Evolutionary conservation across 2,329 filamentous ascomycete species (phyloP).

Genomic region (Colletotrichum sublineola): DNA sequence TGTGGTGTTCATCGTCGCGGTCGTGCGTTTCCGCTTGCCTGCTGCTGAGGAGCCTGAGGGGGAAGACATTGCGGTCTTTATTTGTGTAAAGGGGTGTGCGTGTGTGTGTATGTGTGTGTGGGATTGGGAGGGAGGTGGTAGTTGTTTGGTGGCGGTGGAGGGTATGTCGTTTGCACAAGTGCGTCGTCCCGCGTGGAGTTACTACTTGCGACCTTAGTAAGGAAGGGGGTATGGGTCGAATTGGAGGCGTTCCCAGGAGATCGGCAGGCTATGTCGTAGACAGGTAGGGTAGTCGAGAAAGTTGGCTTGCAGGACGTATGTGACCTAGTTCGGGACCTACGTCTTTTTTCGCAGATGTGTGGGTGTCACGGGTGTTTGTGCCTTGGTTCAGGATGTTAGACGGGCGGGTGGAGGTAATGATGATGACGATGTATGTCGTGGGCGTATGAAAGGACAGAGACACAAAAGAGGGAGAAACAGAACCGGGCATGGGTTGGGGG

Average conservation of each 20-base stretch:
- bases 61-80: slow-evolving; percentile 66
- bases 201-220: slow-evolving; percentile 23
- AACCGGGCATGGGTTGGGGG: background rate
- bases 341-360: slow-evolving; percentile 5
- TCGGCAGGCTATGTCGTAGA: slow-evolving; percentile 38
- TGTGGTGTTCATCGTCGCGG: slow-evolving; percentile 63
- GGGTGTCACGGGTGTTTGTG: slow-evolving; percentile 34
- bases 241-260: slow-evolving; percentile 30
- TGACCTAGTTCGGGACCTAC: slow-evolving; percentile 1
- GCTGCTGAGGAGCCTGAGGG: slow-evolving; percentile 66
- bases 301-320: slow-evolving; percentile 1
- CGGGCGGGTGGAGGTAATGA: slow-evolving; percentile 30
- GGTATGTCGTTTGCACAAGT: slow-evolving; percentile 20
- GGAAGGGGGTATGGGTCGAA: slow-evolving; percentile 23
- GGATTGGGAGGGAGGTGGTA: slow-evolving; percentile 14
- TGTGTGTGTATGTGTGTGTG: background rate
- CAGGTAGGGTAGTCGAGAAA: slow-evolving; percentile 12
- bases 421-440: slow-evolving; percentile 38
- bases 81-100: background rate
- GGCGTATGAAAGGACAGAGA: slow-evolving; percentile 5
- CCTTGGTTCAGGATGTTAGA: slow-evolving; percentile 39
- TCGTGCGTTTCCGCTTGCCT: slow-evolving; percentile 86
- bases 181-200: slow-evolving; percentile 18
- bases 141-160: slow-evolving; percentile 9
- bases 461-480: slow-evolving; percentile 1